Evolutionary conservation across 495 filamentous ascomycete genomes (phyloP).

Genomic region (Pyrenula massariospora): DNA sequence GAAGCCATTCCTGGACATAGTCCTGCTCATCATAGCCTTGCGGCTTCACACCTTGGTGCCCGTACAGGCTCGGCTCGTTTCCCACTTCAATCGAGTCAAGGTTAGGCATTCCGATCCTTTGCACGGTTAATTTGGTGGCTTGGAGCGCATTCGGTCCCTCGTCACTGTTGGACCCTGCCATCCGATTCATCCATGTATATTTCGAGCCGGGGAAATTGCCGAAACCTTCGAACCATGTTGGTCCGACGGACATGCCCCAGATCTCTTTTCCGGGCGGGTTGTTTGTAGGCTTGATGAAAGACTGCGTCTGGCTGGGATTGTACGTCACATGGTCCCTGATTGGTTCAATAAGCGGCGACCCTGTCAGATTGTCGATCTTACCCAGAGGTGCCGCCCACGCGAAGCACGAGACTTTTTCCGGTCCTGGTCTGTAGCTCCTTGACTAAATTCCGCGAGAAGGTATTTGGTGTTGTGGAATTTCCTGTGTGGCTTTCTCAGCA

Average conservation of each 20-base stretch:
- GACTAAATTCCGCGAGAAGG: neutral
- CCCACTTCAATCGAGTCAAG: slow-evolving; percentile 26
- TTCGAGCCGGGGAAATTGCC: neutral
- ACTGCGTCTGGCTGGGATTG: neutral
- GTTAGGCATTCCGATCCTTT: slow-evolving; percentile 1
- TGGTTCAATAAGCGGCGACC: neutral
- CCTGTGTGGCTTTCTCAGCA: neutral
- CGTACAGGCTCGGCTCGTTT: slow-evolving; percentile 26
- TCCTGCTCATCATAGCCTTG: neutral
- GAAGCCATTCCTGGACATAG: neutral
- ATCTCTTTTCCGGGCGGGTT: neutral
- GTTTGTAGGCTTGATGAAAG: neutral
- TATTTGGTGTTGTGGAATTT: neutral
- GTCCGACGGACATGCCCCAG: neutral
- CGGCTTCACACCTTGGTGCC: slow-evolving; percentile 10
- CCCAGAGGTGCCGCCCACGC: neutral
- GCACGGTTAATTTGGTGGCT: neutral
- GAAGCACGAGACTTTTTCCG: neutral
- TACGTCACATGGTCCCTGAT: neutral
- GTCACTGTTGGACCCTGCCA: neutral
- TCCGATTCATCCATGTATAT: neutral
- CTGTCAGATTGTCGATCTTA: neutral
- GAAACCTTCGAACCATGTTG: neutral
- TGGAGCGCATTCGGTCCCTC: neutral
- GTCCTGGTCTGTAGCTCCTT: neutral